Base-by-base conservation (phyloP, 768 basidiomycete species). In the Trametes cinnabarina region DNA sequence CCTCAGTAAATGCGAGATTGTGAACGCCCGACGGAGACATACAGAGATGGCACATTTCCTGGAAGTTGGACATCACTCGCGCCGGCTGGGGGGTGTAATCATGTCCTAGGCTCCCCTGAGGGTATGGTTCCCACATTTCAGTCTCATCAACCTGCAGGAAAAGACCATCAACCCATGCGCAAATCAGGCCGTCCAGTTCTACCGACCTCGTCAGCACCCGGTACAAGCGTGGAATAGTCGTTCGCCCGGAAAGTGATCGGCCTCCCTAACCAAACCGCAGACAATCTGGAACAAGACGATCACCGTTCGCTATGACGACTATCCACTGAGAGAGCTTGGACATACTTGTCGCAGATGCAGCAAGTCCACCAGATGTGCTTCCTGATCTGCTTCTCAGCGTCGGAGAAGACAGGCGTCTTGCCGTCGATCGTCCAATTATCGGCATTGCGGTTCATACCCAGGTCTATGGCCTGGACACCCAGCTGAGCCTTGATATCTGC, bases 331-430 rank as follows among this genome's bases (percentile, higher is more conserved):
- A n/a, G n/a, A n/a, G n/a, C n/a, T n/a, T n/a, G 49, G 26, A 56
- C 80, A 30, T 61, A 89, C 88, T 86, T 81, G 65, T 92, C 88
- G 41, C 83, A 82, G 41, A 86, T 73, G 64, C 82, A 80, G 66
- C 88, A 91, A 15, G 80, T 77, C 87, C 88, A 90, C 90, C 90
- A 92, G 41, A 90, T 86, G 62, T 89, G 87, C 48, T 83, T 82
- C 60, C 90, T 79, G 4, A 78, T 81, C 68, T 90, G 87, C 26
- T 81, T 84, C 69, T 92, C 90, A 64, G 83, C 47, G 12, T 58
- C 40, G 9, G 81, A 81, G 63, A 92, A 90, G 34, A 92, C 69
- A 55, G 78, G 77, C 46, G 76, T 78, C 14, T 82, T 83, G 55
- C 82, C 76, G 51, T 81, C 59, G 17, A 63, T 77, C 64, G 84